Conservation (phyloP, 129 eudicot genomes). For the sunflower (Helianthus annuus) region DNA sequence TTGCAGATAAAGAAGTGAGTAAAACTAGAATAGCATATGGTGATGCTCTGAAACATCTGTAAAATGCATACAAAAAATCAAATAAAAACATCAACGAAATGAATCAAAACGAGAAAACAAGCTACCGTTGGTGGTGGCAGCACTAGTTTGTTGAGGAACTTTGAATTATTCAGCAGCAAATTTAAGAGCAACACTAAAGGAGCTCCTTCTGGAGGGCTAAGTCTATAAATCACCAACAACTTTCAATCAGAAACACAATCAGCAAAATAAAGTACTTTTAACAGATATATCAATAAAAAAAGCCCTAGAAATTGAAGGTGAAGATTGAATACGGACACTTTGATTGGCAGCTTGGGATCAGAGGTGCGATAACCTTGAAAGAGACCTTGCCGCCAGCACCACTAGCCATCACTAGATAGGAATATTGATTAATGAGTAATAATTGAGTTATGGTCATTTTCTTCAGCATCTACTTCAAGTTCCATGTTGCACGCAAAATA, state of each 20-base stretch:
- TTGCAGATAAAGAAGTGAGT: too few species aligned
- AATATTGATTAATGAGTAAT: too few species aligned
- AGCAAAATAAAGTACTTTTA: neutral
- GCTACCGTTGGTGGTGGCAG: constrained; percentile 93
- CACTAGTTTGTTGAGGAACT: constrained; percentile 99
- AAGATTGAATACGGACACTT: constrained; percentile 57
- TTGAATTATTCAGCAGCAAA: constrained; percentile 98
- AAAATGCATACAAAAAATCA: too few species aligned
- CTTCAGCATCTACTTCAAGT: too few species aligned
- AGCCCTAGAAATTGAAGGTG: neutral
- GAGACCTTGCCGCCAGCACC: constrained; percentile 86
- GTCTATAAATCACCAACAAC: constrained; percentile 36
- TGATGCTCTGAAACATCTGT: too few species aligned
- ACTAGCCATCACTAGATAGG: constrained; percentile 46
- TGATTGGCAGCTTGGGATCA: constrained; percentile 97
- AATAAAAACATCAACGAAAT: neutral
- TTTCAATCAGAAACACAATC: neutral
- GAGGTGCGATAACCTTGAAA: constrained; percentile 92
- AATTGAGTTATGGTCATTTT: too few species aligned
- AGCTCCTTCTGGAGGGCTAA: constrained; percentile 99
- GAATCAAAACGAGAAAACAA: neutral
- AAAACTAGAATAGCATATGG: too few species aligned
- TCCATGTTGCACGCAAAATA: too few species aligned
- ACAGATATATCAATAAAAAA: neutral
- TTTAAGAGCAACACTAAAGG: constrained; percentile 96